Evolutionary conservation across 306 rosid genomes (phyloP).

Genomic region (Cercis canadensis): DNA sequence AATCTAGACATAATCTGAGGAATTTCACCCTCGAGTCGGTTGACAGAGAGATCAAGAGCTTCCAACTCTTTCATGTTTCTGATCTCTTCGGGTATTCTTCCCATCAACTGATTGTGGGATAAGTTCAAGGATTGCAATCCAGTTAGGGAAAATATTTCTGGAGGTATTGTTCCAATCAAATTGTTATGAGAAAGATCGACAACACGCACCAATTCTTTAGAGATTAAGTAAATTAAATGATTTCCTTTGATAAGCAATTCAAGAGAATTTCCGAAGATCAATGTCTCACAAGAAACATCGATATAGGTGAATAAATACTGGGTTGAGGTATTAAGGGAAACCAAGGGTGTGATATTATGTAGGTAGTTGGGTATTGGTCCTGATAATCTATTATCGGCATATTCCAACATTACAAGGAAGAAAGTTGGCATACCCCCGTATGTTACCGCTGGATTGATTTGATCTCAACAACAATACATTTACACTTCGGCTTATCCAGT

Average conservation of each 20-base stretch:
- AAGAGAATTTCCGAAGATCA: not conserved
- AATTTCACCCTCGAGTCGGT: no score
- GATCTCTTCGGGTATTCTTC: not conserved
- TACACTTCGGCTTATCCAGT: not conserved
- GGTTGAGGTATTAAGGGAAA: not conserved
- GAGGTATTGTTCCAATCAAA: conserved; percentile 30
- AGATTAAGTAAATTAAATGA: not conserved
- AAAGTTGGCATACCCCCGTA: conserved; percentile 3
- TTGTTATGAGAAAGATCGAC: conserved; percentile 19
- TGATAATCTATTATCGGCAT: not conserved
- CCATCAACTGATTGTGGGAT: not conserved
- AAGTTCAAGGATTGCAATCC: conserved; percentile 1
- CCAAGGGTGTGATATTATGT: not conserved
- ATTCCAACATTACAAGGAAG: not conserved
- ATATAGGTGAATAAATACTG: not conserved
- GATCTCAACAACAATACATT: not conserved
- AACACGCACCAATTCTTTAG: not conserved
- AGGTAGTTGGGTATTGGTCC: not conserved
- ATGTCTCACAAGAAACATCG: no score
- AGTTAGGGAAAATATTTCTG: no score
- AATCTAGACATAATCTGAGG: not conserved
- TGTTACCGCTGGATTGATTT: not conserved
- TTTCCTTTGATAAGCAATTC: not conserved
- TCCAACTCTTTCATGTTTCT: conserved; percentile 12
- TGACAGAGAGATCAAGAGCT: not conserved